These are phyloP conservation scores for Pyrenochaeta sp. DNA, from an alignment of 2,329 filamentous ascomycete genomes.

Conservation along the genomic window DNA sequence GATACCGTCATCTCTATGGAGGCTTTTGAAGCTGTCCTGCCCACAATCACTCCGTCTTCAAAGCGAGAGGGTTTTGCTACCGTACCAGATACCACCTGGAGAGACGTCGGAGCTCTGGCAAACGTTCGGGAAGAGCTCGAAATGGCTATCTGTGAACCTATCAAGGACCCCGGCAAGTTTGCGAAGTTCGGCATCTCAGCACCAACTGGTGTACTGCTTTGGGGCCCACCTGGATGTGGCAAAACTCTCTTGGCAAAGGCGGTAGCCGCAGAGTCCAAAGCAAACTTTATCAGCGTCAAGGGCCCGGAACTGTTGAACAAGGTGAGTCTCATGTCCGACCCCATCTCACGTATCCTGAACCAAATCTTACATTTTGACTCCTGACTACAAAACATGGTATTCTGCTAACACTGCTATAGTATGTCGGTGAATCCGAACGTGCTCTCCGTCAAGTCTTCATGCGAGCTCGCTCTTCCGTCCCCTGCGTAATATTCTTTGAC, in stretches of 20 bases:
- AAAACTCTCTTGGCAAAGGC: conserved; percentile 97
- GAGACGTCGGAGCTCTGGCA: conserved; percentile 85
- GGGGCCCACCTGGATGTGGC: conserved; percentile 95
- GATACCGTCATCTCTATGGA: conserved; percentile 67
- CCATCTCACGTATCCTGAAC: neutral
- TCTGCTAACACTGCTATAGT: conserved; percentile 53
- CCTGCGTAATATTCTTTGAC: conserved; percentile 97
- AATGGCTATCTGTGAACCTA: conserved; percentile 88
- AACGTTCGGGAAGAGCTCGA: conserved; percentile 82
- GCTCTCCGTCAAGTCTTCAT: conserved; percentile 92
- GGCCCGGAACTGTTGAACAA: conserved; percentile 97
- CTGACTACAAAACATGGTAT: neutral
- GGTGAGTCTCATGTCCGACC: conserved; percentile 31
- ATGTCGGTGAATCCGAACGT: conserved; percentile 94
- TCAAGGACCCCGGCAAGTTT: conserved; percentile 82
- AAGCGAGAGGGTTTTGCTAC: conserved; percentile 95
- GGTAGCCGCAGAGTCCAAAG: conserved; percentile 92
- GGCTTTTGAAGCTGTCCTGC: conserved; percentile 78
- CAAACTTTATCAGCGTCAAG: conserved; percentile 98
- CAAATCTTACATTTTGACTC: neutral
- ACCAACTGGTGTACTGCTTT: conserved; percentile 88
- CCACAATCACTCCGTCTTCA: conserved; percentile 78
- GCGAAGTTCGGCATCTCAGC: conserved; percentile 78
- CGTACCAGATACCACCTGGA: conserved; percentile 92
- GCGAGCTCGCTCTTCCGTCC: conserved; percentile 83